Evolutionary conservation across 2,329 filamentous ascomycete genomes (phyloP).

Genomic region (Colletotrichum lentis): DNA sequence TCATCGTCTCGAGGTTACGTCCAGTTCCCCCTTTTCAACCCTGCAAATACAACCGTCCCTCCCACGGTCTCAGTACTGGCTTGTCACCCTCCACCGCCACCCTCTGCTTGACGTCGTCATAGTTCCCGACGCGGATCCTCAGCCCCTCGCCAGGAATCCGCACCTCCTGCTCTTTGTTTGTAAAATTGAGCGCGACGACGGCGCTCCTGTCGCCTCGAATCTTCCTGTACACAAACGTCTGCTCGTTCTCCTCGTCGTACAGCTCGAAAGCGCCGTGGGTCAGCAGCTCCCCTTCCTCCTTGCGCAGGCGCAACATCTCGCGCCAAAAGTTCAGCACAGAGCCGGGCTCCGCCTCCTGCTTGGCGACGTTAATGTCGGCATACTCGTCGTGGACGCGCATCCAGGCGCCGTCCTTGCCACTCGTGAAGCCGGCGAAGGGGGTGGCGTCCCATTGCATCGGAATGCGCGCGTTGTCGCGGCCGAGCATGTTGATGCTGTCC

Average conservation of each 20-base stretch:
- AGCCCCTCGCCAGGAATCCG: conserved; percentile 37
- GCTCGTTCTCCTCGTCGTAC: conserved; percentile 56
- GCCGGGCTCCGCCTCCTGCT: conserved; percentile 53
- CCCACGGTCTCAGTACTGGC: conserved; percentile 46
- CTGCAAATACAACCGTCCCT: conserved; percentile 47
- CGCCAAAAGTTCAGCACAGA: conserved; percentile 70
- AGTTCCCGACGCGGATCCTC: conserved; percentile 45
- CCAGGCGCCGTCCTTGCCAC: conserved; percentile 54
- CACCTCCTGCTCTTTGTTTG: conserved; percentile 45
- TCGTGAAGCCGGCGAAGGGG: conserved; percentile 69
- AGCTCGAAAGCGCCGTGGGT: conserved; percentile 67
- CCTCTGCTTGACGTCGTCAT: conserved; percentile 40
- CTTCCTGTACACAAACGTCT: conserved; percentile 58
- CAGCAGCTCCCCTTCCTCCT: conserved; percentile 65
- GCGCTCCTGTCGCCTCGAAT: conserved; percentile 42
- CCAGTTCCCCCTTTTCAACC: background rate
- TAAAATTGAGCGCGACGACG: conserved; percentile 52
- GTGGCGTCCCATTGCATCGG: conserved; percentile 72
- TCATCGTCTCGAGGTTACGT: conserved; percentile 3
- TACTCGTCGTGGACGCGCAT: conserved; percentile 70
- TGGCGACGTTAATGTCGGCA: conserved; percentile 61
- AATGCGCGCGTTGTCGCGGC: conserved; percentile 71
- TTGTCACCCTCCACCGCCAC: conserved; percentile 29
- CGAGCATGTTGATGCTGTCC: conserved; percentile 64
- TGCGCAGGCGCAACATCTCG: conserved; percentile 61